Evolutionary conservation across 2,329 filamentous ascomycete genomes (phyloP), one percentile per base, ranked within the genome.

Genomic region (Microascus cirrosus): DNA sequence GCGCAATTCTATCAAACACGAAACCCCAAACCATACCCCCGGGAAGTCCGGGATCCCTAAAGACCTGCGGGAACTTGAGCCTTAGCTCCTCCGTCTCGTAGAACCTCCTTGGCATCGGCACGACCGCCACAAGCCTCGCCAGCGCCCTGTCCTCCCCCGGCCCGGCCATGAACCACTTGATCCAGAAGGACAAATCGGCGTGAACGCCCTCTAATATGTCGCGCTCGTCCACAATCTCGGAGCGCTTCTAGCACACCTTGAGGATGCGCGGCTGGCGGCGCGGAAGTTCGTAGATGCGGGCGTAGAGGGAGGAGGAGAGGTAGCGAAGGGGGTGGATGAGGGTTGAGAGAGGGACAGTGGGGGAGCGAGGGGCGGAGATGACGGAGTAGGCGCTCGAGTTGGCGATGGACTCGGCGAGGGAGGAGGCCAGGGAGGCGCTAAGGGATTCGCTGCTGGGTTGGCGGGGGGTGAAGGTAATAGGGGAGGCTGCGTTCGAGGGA

Each of bases 231-330:
- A 2, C 13, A 32, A 57, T 36, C 20, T 42, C 25, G 45, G 25
- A 1, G 45, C 35, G 45, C 28, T 39, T 25, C 55, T 57, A 57
- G 48, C 55, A 50, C 45, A 57, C 45, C 42, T 57, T 57, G 32
- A 57, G 48, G 48, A 57, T 39, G 25, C 34, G 55, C 15, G 28
- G 28, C 32, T 6, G 8, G 12, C 28, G 15, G 11, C 11, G 11
- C 2, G 45, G 20, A 1, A 53, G 24, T 10, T 18, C 18, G 48
- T 57, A 57, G 25, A 53, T 32, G 48, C 55, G 55, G 12, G 32
- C 22, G 48, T 18, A 35, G 28, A 7, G 18, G 20, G 22, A 48
- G n/a, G 15, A 22, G 18, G 45, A 13, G 55, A 57, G 11, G 22
- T 51, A 35, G 22, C 8, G 13, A 5, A 57, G 36, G 2, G 55